Conservation (phyloP, 2,329 filamentous ascomycete species). For the Hansfordia pulvinata region DNA sequence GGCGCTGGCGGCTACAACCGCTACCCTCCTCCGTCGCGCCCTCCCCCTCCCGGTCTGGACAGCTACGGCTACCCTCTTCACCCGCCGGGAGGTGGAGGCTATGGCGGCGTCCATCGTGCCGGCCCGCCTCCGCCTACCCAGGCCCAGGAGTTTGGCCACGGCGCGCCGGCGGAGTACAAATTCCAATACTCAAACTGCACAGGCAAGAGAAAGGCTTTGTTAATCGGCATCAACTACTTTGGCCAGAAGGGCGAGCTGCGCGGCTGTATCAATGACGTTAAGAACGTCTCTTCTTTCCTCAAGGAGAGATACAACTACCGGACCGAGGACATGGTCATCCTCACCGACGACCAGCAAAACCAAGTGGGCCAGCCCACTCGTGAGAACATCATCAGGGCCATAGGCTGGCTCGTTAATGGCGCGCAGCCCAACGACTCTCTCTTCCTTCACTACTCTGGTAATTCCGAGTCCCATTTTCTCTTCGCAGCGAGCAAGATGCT, state of each 20-base stretch:
- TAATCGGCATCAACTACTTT: conserved; percentile 76
- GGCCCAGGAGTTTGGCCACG: conserved; percentile 49
- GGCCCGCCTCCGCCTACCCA: conserved; percentile 30
- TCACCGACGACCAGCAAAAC: conserved; percentile 63
- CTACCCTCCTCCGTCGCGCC: conserved; percentile 15
- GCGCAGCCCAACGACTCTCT: conserved; percentile 63
- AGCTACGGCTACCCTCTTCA: conserved; percentile 30
- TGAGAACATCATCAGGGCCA: conserved; percentile 59
- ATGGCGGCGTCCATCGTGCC: conserved; percentile 16
- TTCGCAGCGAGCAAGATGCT: too few relatives aligned
- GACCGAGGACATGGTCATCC: conserved; percentile 66
- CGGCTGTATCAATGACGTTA: conserved; percentile 71
- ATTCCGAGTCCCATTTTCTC: conserved; percentile 24
- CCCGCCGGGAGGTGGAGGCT: conserved; percentile 11
- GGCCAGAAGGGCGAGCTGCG: conserved; percentile 57
- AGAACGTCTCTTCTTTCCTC: conserved; percentile 61
- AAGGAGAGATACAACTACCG: conserved; percentile 56
- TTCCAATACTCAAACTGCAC: conserved; percentile 69
- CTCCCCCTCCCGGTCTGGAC: conserved; percentile 28
- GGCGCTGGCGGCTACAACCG: conserved; percentile 3
- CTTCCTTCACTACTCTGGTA: conserved; percentile 40
- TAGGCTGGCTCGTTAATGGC: conserved; percentile 62
- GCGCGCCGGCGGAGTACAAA: conserved; percentile 53
- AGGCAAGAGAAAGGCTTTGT: conserved; percentile 57
- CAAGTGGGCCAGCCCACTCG: conserved; percentile 62